Base-by-base conservation (phyloP, 441 rosid species). In the Kokia cookei region DNA sequence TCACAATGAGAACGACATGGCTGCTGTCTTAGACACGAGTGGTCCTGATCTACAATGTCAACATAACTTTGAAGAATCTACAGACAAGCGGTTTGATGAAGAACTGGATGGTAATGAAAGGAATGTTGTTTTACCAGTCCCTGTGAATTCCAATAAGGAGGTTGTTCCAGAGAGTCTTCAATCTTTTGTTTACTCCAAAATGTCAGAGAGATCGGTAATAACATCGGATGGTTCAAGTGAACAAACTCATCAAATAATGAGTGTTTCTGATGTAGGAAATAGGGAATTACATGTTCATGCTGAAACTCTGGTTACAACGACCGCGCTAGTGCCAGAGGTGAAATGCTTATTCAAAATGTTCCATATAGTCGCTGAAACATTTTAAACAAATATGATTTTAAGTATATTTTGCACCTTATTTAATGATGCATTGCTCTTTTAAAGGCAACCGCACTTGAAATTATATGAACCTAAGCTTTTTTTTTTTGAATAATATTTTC, bases 271-370 rank as follows among this genome's bases (percentile, higher is more conserved):
- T 78, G 90, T 77, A 75, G 89, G 79, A 73, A 72, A 77, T 43
- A 73, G 66, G 55, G 79, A 84, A 68, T 77, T 75, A 65, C 76
- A 69, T 29, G 60, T 82, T 80, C 78, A 64, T 73, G 61, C 73
- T 17, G 82, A 86, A 75, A 73, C 81, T 42, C 69, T 80, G 76
- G 68, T 71, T 62, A 58, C 71, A 48, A 71, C 80, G 77, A 65
- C 76, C 35, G 81, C 75, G 78, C 78, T 72, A 15, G 79, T 65
- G 43, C 22, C 80, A 24, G 82, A 90, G 95, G 97, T 90, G 77
- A 77, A 32, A 50, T 35, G 67, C 62, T 32, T 10, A 35, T n/a
- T 61, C 70, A 32, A 54, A 37, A 43, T 42, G 32, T 19, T 12
- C 3, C 5, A 11, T 73, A 17, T 73, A 48, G 69, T 61, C 19